Percentiles rank a stretch among this genome's conserved stretches.
These are phyloP conservation scores for Geotrichum bryndzae DNA, from an alignment of 1,139 yeast species.

Conservation along the genomic window DNA sequence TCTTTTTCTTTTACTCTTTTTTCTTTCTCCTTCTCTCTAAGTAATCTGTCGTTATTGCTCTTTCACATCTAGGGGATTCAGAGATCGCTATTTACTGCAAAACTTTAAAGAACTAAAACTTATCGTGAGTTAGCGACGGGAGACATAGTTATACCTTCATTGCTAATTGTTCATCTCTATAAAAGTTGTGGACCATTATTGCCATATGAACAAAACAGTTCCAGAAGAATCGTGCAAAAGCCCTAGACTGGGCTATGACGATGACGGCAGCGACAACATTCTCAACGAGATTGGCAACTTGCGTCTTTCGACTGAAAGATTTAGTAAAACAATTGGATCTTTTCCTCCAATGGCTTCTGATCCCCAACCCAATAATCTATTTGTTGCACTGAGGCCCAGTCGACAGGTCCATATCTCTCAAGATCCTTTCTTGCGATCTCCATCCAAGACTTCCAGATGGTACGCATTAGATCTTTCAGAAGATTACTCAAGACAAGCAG, in stretches of 20 bases:
- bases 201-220: slow-evolving; percentile 8
- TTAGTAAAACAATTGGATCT: slow-evolving; percentile 8
- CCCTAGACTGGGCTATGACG: slow-evolving; percentile 3
- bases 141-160: too few relatives aligned
- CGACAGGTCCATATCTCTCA: background rate
- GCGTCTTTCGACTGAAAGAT: slow-evolving; percentile 4
- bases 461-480: background rate
- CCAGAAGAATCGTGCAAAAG: slow-evolving; percentile 1
- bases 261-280: slow-evolving; percentile 7
- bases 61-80: background rate
- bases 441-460: slow-evolving; percentile 8
- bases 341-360: slow-evolving; percentile 8
- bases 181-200: background rate
- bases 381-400: background rate
- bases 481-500: background rate
- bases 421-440: background rate
- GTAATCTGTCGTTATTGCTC: background rate
- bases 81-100: background rate
- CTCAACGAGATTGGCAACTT: slow-evolving; percentile 13
- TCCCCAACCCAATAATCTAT: background rate
- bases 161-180: background rate
- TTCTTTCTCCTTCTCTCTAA: background rate
- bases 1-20: background rate
- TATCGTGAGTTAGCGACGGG: too few relatives aligned
- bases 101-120: background rate